Conservation (phyloP, 2,329 filamentous ascomycete genomes). For the Colletotrichum simmondsii region DNA sequence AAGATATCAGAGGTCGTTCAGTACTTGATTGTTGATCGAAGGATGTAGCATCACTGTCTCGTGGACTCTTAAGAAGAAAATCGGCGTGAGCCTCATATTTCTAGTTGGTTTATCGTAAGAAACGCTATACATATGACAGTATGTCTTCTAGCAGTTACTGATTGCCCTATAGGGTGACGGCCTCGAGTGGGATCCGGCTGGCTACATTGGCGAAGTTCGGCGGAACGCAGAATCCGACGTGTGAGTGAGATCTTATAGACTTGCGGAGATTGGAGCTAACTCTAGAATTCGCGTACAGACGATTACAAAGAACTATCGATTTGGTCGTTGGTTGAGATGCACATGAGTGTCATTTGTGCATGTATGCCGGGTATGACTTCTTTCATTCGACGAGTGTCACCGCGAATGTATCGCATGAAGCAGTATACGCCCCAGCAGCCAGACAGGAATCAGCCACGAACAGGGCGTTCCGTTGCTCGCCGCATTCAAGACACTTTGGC, state of each 20-base stretch:
- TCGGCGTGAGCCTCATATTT: conserved; percentile 24
- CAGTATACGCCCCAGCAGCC: background rate
- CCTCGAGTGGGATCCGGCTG: conserved; percentile 16
- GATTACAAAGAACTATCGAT: conserved; percentile 13
- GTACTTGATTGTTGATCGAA: background rate
- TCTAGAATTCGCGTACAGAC: background rate
- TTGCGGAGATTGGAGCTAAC: background rate
- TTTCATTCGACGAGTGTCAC: conserved; percentile 17
- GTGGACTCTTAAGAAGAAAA: conserved; percentile 12
- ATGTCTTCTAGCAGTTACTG: rapidly evolving
- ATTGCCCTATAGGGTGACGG: background rate
- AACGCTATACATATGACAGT: too few species aligned
- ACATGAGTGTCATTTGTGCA: conserved; percentile 26
- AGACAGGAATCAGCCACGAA: background rate
- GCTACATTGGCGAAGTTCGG: conserved; percentile 5
- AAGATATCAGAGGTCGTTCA: too few species aligned
- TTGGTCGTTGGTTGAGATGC: conserved; percentile 28
- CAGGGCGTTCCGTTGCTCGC: background rate
- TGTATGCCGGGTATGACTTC: conserved; percentile 28
- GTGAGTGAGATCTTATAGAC: background rate
- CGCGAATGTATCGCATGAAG: background rate
- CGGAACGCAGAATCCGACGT: conserved; percentile 12
- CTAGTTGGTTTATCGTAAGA: conserved; percentile 16
- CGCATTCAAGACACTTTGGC: background rate
- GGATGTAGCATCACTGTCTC: conserved; percentile 11